Evolutionary conservation across 495 filamentous ascomycete genomes (phyloP), one percentile per base, ranked within the genome.

Genomic region (Viridothelium virens): DNA sequence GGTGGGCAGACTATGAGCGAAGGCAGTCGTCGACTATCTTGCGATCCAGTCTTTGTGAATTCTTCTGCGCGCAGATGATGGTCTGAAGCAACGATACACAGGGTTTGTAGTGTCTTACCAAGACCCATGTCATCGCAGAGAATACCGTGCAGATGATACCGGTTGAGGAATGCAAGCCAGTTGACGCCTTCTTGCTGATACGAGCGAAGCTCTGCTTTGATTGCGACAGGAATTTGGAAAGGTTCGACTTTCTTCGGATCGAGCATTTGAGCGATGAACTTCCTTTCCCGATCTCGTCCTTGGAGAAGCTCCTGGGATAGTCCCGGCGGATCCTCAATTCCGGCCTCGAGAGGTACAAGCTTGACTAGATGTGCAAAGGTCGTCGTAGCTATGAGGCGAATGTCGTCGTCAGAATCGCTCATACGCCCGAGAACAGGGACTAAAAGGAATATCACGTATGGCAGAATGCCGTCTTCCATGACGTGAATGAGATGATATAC

Each of bases 61-160:
- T 97, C 91, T 72, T 97, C 90, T 6, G 89, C 91, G 56, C 94
- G 89, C 74, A 94, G 80, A 73, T 96, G 92, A 74, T 98, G 94
- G 74, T 98, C 94, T 78, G 91, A 96, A 9, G 94, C 93, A 59
- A 98, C 92, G 72, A 98, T 97, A 74, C 95, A 97, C 56, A 98
- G 84, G 0, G 94, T 98, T 76, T 98, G 94, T 31, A 98, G 80
- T 1, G 94, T 98, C 77, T 98, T 98, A 39, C 94, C 94, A 56
- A 98, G 89, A 69, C 94, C 94, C 94, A 98, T 98, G 74, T 98
- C 94, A 73, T 98, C 94, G 74, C 94, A 98, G 64, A 98, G 91
- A 78, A 98, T 96, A 47, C 94, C 94, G 70, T 98, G 94, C 16
- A 98, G 85, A 75, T 97, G 91, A 73, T 96, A 98, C 46, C 91